Evolutionary conservation across 345 rosid species (phyloP), one percentile per base, ranked within the genome.

Genomic region (Zanthoxylum bungeanum): DNA sequence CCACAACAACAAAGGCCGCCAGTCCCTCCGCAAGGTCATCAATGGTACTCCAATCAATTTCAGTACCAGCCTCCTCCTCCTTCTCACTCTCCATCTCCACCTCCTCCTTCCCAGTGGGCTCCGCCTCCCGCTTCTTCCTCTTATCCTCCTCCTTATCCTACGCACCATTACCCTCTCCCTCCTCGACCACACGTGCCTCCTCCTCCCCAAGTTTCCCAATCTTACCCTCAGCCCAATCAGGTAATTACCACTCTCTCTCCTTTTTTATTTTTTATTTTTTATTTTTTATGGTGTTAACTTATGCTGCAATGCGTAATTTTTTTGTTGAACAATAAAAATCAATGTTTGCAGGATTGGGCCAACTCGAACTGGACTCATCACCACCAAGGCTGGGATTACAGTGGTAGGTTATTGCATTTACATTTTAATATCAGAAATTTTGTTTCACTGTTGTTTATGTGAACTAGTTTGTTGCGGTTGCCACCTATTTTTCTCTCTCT

Each of bases 321-420:
- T 64, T 39, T 17, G 16, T 66, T 49, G 11, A 40, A 27, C 16
- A 19, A 28, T 42, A 9, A 40, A n/a, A 56, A 69, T 30, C 62
- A 28, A 52, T 44, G 16, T 22, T 72, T 78, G 57, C 74, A 94
- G 98, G 98, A 90, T 72, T 91, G 96, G 96, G 61, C 70, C 66
- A 91, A 85, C 72, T 75, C 80, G 24, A 86, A 85, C 77, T 91
- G 89, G 89, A 82, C 72, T 33, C 80, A 89, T 77, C 93, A 89
- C 24, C 92, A 88, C 27, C 95, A 87, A 81, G 81, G 80, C 74
- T 85, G 84, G 79, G 76, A 79, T 40, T 78, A 85, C 65, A 78
- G 77, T 76, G 88, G 88, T 89, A 34, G 17, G n/a, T 9, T 12
- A 17, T 42, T 59, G 24, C 44, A 49, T 67, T 56, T 12, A 9